Evolutionary conservation across 306 rosid genomes (phyloP).

Genomic region (Malus orientalis): DNA sequence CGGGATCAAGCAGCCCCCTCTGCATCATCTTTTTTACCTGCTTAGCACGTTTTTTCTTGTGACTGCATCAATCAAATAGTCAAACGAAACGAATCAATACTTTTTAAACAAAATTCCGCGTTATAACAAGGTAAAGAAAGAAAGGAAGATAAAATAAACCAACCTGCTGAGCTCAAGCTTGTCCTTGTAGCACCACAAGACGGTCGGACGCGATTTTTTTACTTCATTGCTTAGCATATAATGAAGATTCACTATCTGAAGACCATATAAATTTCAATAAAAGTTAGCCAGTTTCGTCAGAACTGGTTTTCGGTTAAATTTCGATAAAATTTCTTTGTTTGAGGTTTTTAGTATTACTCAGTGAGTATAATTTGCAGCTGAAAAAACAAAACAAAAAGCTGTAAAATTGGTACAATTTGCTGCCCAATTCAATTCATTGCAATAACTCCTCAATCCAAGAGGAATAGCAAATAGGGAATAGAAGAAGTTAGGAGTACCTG

Average conservation of each 20-base stretch:
- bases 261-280: not conserved
- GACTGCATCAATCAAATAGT: conserved; percentile 42
- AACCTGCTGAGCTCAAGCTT: conserved; percentile 95
- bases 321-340: not conserved
- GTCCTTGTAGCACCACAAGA: conserved; percentile 86
- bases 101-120: not conserved
- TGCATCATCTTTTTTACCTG: conserved; percentile 59
- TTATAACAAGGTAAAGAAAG: not conserved
- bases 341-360: not conserved
- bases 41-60: conserved; percentile 73
- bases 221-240: conserved; percentile 76
- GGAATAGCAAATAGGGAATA: not conserved
- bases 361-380: not conserved
- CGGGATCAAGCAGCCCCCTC: conserved; percentile 81
- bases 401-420: not conserved
- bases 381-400: too few relatives aligned
- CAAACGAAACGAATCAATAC: conserved; percentile 23
- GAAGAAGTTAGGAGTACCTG: conserved; percentile 31
- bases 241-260: conserved; percentile 87
- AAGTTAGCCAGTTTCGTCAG: not conserved
- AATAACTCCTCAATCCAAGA: not conserved
- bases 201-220: conserved; percentile 68
- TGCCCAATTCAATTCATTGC: not conserved
- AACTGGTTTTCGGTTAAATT: too few relatives aligned
- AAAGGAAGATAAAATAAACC: not conserved